phyloP scores from a whole-genome alignment of 805 yeast species.

The Schwanniomyces yamadae region DNA sequence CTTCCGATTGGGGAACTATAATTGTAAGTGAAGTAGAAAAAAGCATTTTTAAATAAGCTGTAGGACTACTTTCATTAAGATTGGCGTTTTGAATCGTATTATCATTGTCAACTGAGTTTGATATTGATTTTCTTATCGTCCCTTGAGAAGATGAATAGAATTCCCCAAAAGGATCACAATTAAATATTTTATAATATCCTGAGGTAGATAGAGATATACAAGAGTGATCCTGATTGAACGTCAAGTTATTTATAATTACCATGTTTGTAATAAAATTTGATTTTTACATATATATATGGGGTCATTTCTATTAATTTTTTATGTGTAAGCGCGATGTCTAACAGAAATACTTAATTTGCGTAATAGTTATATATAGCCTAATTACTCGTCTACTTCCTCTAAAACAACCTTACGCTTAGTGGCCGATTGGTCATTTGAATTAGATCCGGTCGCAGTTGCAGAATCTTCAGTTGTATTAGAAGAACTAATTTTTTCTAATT shows the following conservation, averaged over 20 bases:
- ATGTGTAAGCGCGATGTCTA: constrained; percentile 2
- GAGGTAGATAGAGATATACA: constrained; percentile 37
- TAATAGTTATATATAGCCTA: constrained; percentile 2
- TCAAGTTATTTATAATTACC: constrained; percentile 32
- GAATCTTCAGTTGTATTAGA: background rate
- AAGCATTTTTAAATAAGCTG: constrained; percentile 35
- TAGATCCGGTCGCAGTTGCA: constrained; percentile 13
- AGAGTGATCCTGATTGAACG: constrained; percentile 43
- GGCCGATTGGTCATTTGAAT: constrained; percentile 14
- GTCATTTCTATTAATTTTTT: constrained; percentile 2
- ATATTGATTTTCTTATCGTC: constrained; percentile 12
- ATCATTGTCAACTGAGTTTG: constrained; percentile 9
- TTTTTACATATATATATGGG: background rate
- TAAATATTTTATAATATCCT: constrained; percentile 35
- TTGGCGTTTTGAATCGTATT: constrained; percentile 3
- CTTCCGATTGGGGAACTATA: constrained; percentile 31
- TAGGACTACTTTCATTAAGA: constrained; percentile 19
- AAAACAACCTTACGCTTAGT: constrained; percentile 35
- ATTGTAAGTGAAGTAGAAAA: constrained; percentile 43
- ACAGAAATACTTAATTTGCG: constrained; percentile 1
- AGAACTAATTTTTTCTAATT: constrained; percentile 1
- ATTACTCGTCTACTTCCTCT: constrained; percentile 40
- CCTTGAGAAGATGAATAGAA: constrained; percentile 27
- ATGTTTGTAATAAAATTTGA: constrained; percentile 5
- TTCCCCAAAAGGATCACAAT: constrained; percentile 48